These are phyloP conservation scores for Ogataea nakhonphanomensis DNA, from an alignment of 805 yeast species.

Conservation along the genomic window DNA sequence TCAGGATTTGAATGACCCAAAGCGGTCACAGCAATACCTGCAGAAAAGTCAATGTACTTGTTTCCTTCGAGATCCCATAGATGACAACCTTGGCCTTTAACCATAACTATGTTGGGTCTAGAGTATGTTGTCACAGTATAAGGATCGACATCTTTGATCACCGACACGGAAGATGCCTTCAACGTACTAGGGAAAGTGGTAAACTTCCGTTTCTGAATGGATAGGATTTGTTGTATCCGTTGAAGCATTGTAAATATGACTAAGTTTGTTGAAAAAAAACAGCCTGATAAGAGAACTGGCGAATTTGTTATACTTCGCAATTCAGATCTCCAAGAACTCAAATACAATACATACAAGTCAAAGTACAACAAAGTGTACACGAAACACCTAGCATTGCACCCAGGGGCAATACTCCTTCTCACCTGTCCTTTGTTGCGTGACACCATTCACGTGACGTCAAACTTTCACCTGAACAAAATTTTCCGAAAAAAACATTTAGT, in stretches of 20 bases:
- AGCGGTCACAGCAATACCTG: constrained; percentile 97
- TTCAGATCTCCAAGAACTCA: no score
- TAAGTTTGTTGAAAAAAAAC: constrained; percentile 1
- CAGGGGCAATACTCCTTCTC: not conserved
- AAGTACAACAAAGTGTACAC: no score
- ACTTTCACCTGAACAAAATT: not conserved
- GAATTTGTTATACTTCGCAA: no score
- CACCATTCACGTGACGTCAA: not conserved
- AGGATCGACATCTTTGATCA: constrained; percentile 45
- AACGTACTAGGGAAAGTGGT: constrained; percentile 3
- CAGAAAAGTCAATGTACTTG: constrained; percentile 83
- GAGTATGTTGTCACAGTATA: constrained; percentile 76
- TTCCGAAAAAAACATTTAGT: not conserved
- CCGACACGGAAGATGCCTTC: constrained; percentile 30
- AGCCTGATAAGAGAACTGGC: constrained; percentile 1
- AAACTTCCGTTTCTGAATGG: constrained; percentile 11
- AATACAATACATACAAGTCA: no score
- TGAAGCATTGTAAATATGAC: constrained; percentile 7
- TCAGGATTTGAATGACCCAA: constrained; percentile 83
- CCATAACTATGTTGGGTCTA: constrained; percentile 71
- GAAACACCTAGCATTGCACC: no score
- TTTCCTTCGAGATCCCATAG: constrained; percentile 78
- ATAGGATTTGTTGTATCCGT: not conserved
- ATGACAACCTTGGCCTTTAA: constrained; percentile 77
- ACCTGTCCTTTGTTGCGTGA: not conserved